A percentile compares a stretch with the other conserved stretches of the same genome.
Evolutionary conservation across 495 filamentous ascomycete species (phyloP).

Genomic region (Xylaria palmicola): DNA sequence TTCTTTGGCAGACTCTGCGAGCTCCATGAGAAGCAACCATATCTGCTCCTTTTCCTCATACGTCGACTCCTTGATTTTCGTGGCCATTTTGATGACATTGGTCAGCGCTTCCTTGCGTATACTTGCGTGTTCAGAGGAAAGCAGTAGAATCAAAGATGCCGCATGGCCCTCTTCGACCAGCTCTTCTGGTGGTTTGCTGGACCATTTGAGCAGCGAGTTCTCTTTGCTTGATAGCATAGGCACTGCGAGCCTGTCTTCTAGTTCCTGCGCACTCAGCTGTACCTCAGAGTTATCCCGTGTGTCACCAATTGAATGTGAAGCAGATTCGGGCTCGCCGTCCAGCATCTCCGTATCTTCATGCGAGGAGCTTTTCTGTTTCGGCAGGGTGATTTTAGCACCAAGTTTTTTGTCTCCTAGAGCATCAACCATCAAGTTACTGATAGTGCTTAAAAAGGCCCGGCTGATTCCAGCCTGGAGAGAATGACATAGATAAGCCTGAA

Average conservation of each 20-base stretch:
- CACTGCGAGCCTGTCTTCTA: slow-evolving; percentile 37
- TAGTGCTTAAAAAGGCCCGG: slow-evolving; percentile 18
- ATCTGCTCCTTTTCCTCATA: slow-evolving; percentile 75
- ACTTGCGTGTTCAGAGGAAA: slow-evolving; percentile 70
- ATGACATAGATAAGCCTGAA: slow-evolving; percentile 25
- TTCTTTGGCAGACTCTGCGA: slow-evolving; percentile 67
- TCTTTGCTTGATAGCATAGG: slow-evolving; percentile 46
- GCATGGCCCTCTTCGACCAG: slow-evolving; percentile 71
- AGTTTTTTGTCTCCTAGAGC: slow-evolving; percentile 22
- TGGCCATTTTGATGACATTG: slow-evolving; percentile 62
- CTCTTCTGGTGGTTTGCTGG: slow-evolving; percentile 68
- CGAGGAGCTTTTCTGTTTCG: slow-evolving; percentile 7
- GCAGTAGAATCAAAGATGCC: slow-evolving; percentile 64
- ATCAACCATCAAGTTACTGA: slow-evolving; percentile 17
- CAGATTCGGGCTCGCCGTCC: neutral
- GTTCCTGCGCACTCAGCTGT: slow-evolving; percentile 20
- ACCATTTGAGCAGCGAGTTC: slow-evolving; percentile 65
- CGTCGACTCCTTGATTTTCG: slow-evolving; percentile 64
- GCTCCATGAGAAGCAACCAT: slow-evolving; percentile 71
- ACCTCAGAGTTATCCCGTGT: neutral
- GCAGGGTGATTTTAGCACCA: slow-evolving; percentile 16
- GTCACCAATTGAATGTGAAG: neutral
- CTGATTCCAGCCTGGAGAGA: slow-evolving; percentile 24
- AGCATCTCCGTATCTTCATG: neutral
- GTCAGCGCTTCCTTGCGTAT: slow-evolving; percentile 74